These are phyloP conservation scores for Corymbia citriodora DNA, from an alignment of 441 rosid genomes.

Conservation along the genomic window DNA sequence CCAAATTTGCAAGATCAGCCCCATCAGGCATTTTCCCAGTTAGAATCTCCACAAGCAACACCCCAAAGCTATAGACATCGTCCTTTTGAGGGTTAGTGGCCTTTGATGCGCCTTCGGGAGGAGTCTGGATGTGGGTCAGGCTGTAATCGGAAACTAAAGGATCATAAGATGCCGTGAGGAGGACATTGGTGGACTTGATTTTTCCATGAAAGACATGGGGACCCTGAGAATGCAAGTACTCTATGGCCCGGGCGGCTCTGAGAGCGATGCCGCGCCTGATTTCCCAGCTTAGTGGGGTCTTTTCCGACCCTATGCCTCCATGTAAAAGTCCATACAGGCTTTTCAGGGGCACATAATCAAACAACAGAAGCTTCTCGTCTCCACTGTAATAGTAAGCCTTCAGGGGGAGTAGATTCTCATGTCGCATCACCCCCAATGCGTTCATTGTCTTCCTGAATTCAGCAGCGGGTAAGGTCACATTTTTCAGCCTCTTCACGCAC, in stretches of 20 bases:
- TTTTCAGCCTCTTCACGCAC: too few relatives aligned
- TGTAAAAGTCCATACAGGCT: not conserved
- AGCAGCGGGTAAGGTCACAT: not conserved
- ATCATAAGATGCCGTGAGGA: not conserved
- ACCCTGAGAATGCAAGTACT: not conserved
- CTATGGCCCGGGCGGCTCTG: not conserved
- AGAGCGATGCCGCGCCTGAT: not conserved
- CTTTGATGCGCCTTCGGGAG: not conserved
- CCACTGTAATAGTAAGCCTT: not conserved
- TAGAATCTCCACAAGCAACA: constrained; percentile 1
- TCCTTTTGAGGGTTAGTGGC: not conserved
- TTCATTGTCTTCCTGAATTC: not conserved
- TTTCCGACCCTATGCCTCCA: not conserved
- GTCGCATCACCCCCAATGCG: not conserved
- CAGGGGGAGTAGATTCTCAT: not conserved
- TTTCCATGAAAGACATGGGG: not conserved
- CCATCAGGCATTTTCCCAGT: not conserved
- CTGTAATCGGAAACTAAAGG: not conserved
- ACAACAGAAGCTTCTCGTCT: fast-evolving
- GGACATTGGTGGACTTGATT: not conserved
- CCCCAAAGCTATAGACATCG: constrained; percentile 7
- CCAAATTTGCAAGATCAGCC: not conserved
- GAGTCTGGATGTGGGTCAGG: not conserved
- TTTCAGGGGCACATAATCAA: not conserved
- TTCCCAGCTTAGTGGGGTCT: not conserved